These are phyloP conservation scores for Limonium bicolor DNA, from an alignment of 148 eudicot genomes.

Conservation along the genomic window DNA sequence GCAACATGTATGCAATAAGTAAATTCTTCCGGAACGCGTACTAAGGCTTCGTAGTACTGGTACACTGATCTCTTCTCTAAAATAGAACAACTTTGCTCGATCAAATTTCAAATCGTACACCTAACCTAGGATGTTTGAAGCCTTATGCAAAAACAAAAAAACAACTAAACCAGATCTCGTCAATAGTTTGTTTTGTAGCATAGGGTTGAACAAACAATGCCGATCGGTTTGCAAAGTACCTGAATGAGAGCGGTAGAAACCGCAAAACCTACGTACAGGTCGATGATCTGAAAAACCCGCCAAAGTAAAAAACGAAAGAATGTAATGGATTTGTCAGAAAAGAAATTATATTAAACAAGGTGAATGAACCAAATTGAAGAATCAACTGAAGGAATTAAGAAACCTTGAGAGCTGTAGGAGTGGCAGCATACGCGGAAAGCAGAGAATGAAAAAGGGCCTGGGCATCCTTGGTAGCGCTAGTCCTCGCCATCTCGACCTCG, in stretches of 20 bases:
- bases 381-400: not conserved
- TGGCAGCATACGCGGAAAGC: slow-evolving; percentile 55
- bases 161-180: not conserved
- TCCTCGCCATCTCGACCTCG: slow-evolving; percentile 40
- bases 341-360: no score
- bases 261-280: slow-evolving; percentile 59
- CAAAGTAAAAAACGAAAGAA: not conserved
- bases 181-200: not conserved
- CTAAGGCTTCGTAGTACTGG: no score
- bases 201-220: no score
- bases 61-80: no score
- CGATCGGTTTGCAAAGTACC: slow-evolving; percentile 23
- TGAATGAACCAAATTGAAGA: no score
- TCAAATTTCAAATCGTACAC: no score
- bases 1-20: no score
- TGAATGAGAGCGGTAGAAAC: slow-evolving; percentile 62
- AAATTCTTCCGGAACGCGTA: no score
- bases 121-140: no score
- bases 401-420: slow-evolving; percentile 79
- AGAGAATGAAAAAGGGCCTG: slow-evolving; percentile 71
- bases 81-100: no score
- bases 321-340: not conserved
- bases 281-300: slow-evolving; percentile 49
- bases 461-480: slow-evolving; percentile 68
- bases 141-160: no score